Evolutionary conservation across 805 yeast species (phyloP), one percentile per base, ranked within the genome.

Genomic region (Candida takata): DNA sequence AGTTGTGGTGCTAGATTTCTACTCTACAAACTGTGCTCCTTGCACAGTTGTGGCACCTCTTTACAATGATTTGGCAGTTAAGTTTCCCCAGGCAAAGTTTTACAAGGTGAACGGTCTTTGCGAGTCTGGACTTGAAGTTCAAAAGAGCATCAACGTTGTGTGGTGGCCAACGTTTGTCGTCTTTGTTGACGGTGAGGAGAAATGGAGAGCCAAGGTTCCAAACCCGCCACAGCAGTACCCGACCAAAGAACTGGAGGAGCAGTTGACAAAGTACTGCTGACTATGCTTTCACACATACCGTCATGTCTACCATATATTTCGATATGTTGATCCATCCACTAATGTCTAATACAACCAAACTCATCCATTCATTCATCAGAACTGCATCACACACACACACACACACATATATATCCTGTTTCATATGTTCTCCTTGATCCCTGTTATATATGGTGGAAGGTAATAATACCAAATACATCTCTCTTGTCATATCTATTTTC

Each of bases 121-220:
- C 6, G 47, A 40, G 10, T 42, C 41, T 8, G 53, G 51, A 2
- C 23, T 26, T 7, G 20, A 35, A 31, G 48, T 51, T 1, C 55
- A 51, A 26, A 31, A 47, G 31, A 40, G 48, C 8, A 39, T 49
- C 8, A 37, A 47, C 17, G 55, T 51, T 6, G 52, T 45, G 0
- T 51, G 55, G 55, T 51, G 55, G 55, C 55, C 55, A n/a, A 51
- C 55, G 3, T 48, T 51, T 34, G 48, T 51, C 30, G 38, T 51
- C 18, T 49, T 25, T 25, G 36, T 38, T 9, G 43, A 45, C 17
- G 48, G 47, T 3, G 29, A 44, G 34, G 55, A 51, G 28, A 36
- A 35, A 4, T 49, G 52, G 52, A 47, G 55, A 36, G 54, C 16
- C 24, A 49, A 49, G 40, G 43, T 51, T 13, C 52, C 54, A 31